These are phyloP conservation scores for Exophiala xenobiotica DNA, from an alignment of 2,329 filamentous ascomycete species.

Conservation along the genomic window DNA sequence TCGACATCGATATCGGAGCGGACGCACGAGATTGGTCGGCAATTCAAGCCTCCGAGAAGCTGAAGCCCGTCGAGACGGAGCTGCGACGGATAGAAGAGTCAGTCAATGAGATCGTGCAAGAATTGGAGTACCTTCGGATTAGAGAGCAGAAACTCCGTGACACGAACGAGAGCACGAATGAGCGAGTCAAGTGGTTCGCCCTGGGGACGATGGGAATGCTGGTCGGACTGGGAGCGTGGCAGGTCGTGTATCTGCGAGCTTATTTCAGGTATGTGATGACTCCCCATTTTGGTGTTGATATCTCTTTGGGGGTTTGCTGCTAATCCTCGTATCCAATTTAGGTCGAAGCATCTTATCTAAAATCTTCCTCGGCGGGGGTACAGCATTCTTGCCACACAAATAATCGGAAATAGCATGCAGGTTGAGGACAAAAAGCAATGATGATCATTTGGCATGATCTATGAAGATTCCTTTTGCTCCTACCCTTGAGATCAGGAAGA, in stretches of 20 bases:
- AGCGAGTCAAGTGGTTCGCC: constrained; percentile 97
- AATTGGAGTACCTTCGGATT: constrained; percentile 92
- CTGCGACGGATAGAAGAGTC: constrained; percentile 89
- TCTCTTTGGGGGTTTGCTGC: constrained; percentile 12
- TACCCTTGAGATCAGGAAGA: too few species aligned
- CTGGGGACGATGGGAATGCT: constrained; percentile 90
- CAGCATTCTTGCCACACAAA: too few species aligned
- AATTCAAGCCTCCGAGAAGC: constrained; percentile 93
- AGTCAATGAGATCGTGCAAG: constrained; percentile 79
- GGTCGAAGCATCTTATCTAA: constrained; percentile 69
- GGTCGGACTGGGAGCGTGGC: constrained; percentile 86
- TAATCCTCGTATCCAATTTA: constrained; percentile 32
- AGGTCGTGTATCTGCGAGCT: constrained; percentile 93
- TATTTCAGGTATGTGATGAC: constrained; percentile 73
- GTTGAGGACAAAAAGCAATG: too few species aligned
- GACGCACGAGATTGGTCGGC: constrained; percentile 98
- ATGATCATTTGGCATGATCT: too few species aligned
- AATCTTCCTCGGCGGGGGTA: background rate
- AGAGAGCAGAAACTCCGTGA: constrained; percentile 95
- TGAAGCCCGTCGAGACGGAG: constrained; percentile 95
- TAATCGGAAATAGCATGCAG: too few species aligned
- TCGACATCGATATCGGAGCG: constrained; percentile 93
- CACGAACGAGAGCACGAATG: constrained; percentile 99
- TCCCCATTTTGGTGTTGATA: too few species aligned
- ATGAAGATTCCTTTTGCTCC: too few species aligned